These are phyloP conservation scores for Rhizopogon salebrosus DNA, from an alignment of 768 basidiomycete genomes.

Conservation along the genomic window DNA sequence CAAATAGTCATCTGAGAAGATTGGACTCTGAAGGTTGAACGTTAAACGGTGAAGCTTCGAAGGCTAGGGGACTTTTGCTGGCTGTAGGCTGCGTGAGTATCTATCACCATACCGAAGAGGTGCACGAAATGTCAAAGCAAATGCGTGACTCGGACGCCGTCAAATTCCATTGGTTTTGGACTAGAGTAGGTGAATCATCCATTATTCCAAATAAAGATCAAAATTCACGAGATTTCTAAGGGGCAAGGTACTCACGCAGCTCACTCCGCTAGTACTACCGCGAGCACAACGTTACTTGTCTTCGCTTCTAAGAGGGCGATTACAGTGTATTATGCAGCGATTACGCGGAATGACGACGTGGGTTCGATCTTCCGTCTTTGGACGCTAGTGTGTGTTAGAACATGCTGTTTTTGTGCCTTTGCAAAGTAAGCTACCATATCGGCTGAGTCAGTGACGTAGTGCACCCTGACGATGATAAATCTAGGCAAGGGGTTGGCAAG, in stretches of 20 bases:
- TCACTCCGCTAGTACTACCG: background rate
- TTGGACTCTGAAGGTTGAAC: no score
- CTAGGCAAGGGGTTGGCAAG: no score
- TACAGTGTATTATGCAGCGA: background rate
- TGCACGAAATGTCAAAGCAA: no score
- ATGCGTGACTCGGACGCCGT: no score
- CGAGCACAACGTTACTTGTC: background rate
- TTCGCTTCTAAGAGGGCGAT: background rate
- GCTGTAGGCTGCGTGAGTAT: no score
- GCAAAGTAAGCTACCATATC: background rate
- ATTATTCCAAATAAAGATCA: slow-evolving; percentile 1
- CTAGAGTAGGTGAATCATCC: slow-evolving; percentile 1
- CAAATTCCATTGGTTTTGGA: no score
- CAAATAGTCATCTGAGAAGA: no score
- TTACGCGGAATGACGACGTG: background rate
- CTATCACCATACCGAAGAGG: no score
- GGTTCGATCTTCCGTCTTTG: slow-evolving; percentile 4
- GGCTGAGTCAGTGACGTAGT: slow-evolving; percentile 4
- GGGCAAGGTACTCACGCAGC: background rate
- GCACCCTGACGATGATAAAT: no score
- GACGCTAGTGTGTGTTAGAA: background rate
- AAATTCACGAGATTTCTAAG: slow-evolving; percentile 10
- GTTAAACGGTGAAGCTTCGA: no score
- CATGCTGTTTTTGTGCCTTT: background rate
- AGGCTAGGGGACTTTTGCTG: no score